A percentile compares a stretch with the other conserved stretches of the same genome.
Evolutionary conservation across 2,329 filamentous ascomycete genomes (phyloP).

Genomic region (Neopestalotiopsis sp.): DNA sequence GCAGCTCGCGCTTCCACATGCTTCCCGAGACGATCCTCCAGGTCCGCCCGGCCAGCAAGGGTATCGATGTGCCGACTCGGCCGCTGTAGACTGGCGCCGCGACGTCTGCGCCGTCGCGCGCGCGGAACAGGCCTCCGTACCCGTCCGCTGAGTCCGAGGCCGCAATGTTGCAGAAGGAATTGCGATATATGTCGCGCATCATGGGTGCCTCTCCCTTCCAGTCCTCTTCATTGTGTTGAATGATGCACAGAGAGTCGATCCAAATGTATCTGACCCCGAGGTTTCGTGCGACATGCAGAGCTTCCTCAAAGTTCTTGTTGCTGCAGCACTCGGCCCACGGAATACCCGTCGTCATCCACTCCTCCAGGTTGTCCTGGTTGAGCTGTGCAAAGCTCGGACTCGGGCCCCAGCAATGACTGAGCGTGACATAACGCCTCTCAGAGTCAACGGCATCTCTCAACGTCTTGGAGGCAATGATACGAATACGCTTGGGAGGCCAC

Average conservation of each 20-base stretch:
- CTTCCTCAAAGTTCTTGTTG: conserved; percentile 11
- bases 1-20: conserved; percentile 15
- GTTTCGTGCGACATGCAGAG: neutral
- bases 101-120: neutral
- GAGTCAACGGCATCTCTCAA: neutral
- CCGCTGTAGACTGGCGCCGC: neutral
- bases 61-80: neutral
- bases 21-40: conserved; percentile 17
- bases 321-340: neutral
- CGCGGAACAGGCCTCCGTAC: conserved; percentile 5
- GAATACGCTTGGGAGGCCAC: neutral
- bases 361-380: neutral
- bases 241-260: conserved; percentile 15
- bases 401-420: conserved; percentile 14
- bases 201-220: neutral
- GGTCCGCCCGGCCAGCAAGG: neutral
- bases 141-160: neutral
- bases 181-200: conserved; percentile 17
- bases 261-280: conserved; percentile 6
- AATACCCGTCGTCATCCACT: neutral
- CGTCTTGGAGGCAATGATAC: neutral
- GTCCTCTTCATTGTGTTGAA: conserved; percentile 10
- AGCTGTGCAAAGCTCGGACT: neutral
- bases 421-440: conserved; percentile 6
- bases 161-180: conserved; percentile 14